Evolutionary conservation across 306 rosid species (phyloP), one percentile per base, ranked within the genome.

Genomic region (Luffa acutangula): DNA sequence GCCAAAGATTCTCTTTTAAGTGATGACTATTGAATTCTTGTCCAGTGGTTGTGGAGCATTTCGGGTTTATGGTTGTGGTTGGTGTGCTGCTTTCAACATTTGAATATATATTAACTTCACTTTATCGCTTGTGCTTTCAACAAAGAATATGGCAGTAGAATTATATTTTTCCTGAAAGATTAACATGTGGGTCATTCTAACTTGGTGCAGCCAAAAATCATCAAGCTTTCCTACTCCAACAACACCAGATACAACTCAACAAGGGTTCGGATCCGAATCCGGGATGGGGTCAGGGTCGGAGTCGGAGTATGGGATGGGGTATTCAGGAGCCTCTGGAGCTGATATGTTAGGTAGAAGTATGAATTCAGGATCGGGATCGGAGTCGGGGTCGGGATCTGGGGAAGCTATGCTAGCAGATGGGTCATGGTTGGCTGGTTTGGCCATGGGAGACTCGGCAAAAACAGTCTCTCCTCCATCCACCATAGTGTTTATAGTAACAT

Each of bases 371-470:
- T 7, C 80, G 1, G 85, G 80, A 1, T 31, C 83, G 1, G 75
- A 57, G 3, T 73, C 80, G 14, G 83, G 79, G 8, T 57, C 82
- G 3, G 88, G 81, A 78, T 70, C 88, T 11, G 86, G 85, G 39
- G 85, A 79, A 73, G 64, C 88, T 42, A 54, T 80, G 77, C 57
- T 86, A 59, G 86, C 87, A 31, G 98, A 94, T 82, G 94, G 98
- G 51, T 89, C 98, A 78, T 92, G 93, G 89, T 73, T 94, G 82
- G 97, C 97, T 82, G 98, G 98, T 79, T 84, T 94, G 58, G 98
- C 98, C n/a, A 91, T 94, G 98, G 98, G 98, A 70, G 92, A 88
- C 57, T 85, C 98, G 7, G 64, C 89, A 7, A 86, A 65, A 36
- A 75, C 83, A 57, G 18, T 78, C 39, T 43, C 88, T 45, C 72